Conservation (phyloP, 2,329 filamentous ascomycete genomes). For the Grosmannia clavigera region DNA sequence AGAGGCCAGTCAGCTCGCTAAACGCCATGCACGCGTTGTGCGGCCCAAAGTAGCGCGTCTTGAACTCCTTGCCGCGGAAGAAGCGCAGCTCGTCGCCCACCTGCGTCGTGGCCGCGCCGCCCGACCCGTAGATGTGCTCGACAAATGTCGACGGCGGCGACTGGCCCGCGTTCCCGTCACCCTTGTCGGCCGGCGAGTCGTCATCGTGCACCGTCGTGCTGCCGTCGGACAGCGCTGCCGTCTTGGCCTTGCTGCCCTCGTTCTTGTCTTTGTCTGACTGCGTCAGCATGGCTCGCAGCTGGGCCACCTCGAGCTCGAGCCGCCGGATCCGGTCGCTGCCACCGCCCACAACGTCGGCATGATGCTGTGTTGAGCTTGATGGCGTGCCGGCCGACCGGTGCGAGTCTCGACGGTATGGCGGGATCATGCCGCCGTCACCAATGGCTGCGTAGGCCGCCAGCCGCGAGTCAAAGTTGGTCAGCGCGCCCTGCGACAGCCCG, state of each 20-base stretch:
- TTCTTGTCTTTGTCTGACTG: not conserved
- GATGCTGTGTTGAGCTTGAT: conserved; percentile 7
- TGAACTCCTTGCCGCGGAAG: conserved; percentile 46
- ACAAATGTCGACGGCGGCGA: conserved; percentile 15
- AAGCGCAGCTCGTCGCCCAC: conserved; percentile 38
- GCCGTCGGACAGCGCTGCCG: conserved; percentile 14
- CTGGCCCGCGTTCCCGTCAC: conserved; percentile 12
- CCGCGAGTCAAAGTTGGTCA: conserved; percentile 31
- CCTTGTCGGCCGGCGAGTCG: conserved; percentile 12
- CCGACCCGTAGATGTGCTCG: conserved; percentile 17
- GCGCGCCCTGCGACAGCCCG: conserved; percentile 29
- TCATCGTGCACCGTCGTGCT: conserved; percentile 14
- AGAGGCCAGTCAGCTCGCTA: conserved; percentile 43
- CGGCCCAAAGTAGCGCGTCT: conserved; percentile 46
- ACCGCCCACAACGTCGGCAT: conserved; percentile 12
- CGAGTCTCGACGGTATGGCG: conserved; percentile 24
- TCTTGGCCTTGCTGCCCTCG: not conserved
- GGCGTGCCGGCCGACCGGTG: conserved; percentile 8
- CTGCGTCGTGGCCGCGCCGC: conserved; percentile 25
- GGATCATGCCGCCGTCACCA: conserved; percentile 18
- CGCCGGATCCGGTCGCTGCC: conserved; percentile 47
- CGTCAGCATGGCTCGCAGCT: conserved; percentile 38
- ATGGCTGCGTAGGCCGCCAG: conserved; percentile 27
- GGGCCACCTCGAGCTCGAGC: conserved; percentile 45
- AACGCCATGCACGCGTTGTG: conserved; percentile 50